Percentiles rank a stretch among this genome's conserved stretches.
Conservation (phyloP, 1,284 basidiomycete genomes). For the Cryptococcus sp. region DNA sequence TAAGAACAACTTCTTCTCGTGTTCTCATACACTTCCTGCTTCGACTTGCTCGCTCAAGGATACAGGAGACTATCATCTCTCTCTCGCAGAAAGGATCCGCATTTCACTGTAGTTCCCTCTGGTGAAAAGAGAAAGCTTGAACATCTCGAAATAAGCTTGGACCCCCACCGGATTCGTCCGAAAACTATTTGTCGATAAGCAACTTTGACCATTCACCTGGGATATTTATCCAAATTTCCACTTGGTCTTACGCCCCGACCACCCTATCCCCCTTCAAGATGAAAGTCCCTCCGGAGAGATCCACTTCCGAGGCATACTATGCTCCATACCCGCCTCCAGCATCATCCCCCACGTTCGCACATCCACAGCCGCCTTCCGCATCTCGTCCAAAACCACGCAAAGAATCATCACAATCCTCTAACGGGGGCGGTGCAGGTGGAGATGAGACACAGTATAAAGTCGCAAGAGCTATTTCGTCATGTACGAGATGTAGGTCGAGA, state of each 20-base stretch:
- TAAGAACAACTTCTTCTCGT: too few relatives aligned
- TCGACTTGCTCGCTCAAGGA: too few relatives aligned
- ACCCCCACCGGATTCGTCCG: not conserved
- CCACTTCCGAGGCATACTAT: conserved; percentile 19
- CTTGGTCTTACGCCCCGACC: not conserved
- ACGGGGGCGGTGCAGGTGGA: not conserved
- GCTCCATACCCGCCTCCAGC: conserved; percentile 27
- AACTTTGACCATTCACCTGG: too few relatives aligned
- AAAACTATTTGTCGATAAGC: not conserved
- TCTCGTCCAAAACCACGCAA: not conserved
- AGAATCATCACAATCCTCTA: conserved; percentile 3
- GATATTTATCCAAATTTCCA: not conserved
- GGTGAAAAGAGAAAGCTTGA: not conserved
- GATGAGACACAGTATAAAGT: conserved; percentile 38
- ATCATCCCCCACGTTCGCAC: conserved; percentile 6
- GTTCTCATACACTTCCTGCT: too few relatives aligned
- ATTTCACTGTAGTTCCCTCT: too few relatives aligned
- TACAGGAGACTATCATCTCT: too few relatives aligned
- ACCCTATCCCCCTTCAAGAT: conserved; percentile 7
- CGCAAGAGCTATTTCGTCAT: conserved; percentile 48
- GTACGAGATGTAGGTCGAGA: conserved; percentile 45
- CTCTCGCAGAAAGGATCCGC: too few relatives aligned
- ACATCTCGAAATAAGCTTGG: not conserved
- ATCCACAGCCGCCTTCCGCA: not conserved
- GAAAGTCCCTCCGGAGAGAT: conserved; percentile 25